Evolutionary conservation across 345 rosid genomes (phyloP), one percentile per base, ranked within the genome.

Genomic region (Sisymbrium altissimum): DNA sequence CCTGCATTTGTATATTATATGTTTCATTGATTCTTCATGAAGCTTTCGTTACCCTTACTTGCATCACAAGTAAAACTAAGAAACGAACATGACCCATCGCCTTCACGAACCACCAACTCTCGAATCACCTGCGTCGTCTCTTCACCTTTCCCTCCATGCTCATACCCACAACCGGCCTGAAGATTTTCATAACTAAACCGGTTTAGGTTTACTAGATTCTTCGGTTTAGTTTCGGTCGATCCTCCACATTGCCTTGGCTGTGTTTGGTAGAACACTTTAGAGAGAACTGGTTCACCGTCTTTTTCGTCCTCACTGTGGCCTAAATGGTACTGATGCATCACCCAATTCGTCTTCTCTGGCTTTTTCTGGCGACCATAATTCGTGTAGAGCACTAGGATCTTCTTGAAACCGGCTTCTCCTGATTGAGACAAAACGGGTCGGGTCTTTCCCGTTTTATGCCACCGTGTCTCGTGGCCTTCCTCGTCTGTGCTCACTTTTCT

Each of bases 381-480:
- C 33, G 94, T 89, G 87, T 93, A 93, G 44, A 93, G 93, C 4
- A 90, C 98, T 43, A 90, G 71, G 43, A 93, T 93, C 75, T 93
- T 90, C 82, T 93, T 93, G 82, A 86, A 93, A 14, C 98, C 98
- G 56, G 71, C 29, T 80, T 88, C 36, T 17, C 92, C 94, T 66
- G 72, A 66, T 27, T 70, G 13, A 9, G 69, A 53, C 57, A 71
- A 72, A 59, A 93, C 84, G 0, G 96, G 87, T 83, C 96, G 82
- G 1, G 96, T 93, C 72, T 93, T 90, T 56, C 98, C 98, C 4
- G 98, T 94, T 81, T 94, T 94, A 71, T 94, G 98, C 98, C 98
- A 94, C 61, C 98, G 66, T 36, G 96, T 89, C 83, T 94, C 96
- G 67, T 81, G 87, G 6, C 91, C 96, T 38, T 88, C 89, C 52